phyloP scores from a whole-genome alignment of 768 basidiomycete species.

The Fomitopsis serialis region DNA sequence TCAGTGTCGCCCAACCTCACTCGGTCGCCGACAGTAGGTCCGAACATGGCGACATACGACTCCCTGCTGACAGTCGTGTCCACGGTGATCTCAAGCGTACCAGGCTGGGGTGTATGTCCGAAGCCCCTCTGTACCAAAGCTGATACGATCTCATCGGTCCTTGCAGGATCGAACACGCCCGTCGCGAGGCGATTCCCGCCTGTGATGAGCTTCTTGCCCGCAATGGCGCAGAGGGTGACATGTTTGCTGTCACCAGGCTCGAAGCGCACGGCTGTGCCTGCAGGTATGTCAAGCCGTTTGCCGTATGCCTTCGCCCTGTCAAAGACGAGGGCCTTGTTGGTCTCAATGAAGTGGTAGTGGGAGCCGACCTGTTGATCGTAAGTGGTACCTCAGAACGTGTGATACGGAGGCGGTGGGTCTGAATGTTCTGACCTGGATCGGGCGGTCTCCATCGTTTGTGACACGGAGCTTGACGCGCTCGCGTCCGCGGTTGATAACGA shows the following conservation, averaged over 20 bases:
- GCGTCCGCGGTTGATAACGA: constrained; percentile 73
- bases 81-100: constrained; percentile 41
- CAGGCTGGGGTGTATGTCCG: constrained; percentile 62
- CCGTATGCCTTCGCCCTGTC: constrained; percentile 80
- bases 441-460: constrained; percentile 88
- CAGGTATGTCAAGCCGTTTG: constrained; percentile 85
- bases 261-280: constrained; percentile 94
- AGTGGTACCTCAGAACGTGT: constrained; percentile 3
- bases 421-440: constrained; percentile 65
- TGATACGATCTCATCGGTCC: constrained; percentile 42
- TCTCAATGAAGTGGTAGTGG: constrained; percentile 92
- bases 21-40: constrained; percentile 88
- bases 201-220: constrained; percentile 61
- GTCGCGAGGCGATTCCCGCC: constrained; percentile 78
- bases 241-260: constrained; percentile 90
- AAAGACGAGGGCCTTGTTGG: constrained; percentile 75
- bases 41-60: constrained; percentile 89
- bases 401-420: neutral
- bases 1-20: constrained; percentile 84
- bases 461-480: constrained; percentile 67
- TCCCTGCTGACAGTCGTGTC: constrained; percentile 62
- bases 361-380: constrained; percentile 65
- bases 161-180: constrained; percentile 40
- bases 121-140: constrained; percentile 59
- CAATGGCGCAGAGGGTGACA: constrained; percentile 75